Percentiles rank a stretch among this genome's conserved stretches.
Evolutionary conservation across 2,329 filamentous ascomycete genomes (phyloP).

Genomic region (Pseudocercospora pini-densiflorae): DNA sequence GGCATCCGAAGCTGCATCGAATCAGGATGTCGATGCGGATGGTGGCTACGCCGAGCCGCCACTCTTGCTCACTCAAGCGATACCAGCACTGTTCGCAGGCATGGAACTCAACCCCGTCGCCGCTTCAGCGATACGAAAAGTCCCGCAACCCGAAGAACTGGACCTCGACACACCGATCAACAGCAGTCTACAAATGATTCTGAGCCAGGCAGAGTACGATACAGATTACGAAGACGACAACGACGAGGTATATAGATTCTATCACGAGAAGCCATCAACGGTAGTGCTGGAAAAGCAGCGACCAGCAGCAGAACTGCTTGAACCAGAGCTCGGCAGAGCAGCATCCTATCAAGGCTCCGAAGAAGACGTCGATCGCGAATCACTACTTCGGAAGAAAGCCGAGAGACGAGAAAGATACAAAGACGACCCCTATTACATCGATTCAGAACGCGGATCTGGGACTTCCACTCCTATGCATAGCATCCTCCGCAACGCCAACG

Average conservation of each 20-base stretch:
- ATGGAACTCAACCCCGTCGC: conserved; percentile 94
- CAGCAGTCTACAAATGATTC: conserved; percentile 68
- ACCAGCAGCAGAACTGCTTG: conserved; percentile 51
- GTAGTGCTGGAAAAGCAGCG: conserved; percentile 26
- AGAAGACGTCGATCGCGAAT: conserved; percentile 71
- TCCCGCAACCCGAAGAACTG: conserved; percentile 75
- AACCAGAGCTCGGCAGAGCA: conserved; percentile 38
- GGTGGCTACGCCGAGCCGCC: conserved; percentile 76
- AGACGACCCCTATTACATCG: conserved; percentile 96
- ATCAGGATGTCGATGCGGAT: conserved; percentile 61
- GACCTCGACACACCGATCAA: conserved; percentile 86
- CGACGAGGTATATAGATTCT: conserved; percentile 52
- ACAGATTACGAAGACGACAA: conserved; percentile 46
- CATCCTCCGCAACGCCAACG: conserved; percentile 70
- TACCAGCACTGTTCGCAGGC: conserved; percentile 84
- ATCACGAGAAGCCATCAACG: conserved; percentile 47
- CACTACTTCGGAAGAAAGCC: conserved; percentile 72
- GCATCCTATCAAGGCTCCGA: conserved; percentile 52
- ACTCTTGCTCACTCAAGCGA: conserved; percentile 83
- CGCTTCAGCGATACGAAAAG: conserved; percentile 78
- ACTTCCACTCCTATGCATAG: conserved; percentile 78
- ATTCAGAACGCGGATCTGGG: conserved; percentile 54
- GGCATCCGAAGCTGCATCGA: conserved; percentile 77
- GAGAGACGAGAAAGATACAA: conserved; percentile 81
- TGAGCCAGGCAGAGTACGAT: conserved; percentile 58